Conservation (phyloP, 2,329 filamentous ascomycete genomes). For the Aureobasidium sp. region DNA sequence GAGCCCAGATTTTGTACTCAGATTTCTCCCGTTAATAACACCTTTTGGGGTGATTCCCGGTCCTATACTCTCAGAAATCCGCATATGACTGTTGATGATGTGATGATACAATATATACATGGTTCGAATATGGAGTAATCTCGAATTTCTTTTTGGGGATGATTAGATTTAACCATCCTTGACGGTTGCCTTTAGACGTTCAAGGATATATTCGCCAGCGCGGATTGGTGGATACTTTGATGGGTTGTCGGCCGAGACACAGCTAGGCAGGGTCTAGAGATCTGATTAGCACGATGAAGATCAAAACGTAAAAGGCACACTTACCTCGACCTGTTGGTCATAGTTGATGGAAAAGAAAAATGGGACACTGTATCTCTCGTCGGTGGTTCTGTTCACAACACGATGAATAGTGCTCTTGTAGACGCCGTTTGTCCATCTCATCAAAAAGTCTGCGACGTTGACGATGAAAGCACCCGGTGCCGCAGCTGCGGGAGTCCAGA, state of each 20-base stretch:
- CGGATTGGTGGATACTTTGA: constrained; percentile 9
- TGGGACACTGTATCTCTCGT: constrained; percentile 49
- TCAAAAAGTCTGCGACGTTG: constrained; percentile 39
- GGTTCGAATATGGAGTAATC: not conserved
- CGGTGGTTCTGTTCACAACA: constrained; percentile 47
- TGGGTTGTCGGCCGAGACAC: constrained; percentile 11
- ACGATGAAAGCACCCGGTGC: constrained; percentile 41
- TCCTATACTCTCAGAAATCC: too few species aligned
- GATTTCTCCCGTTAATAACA: too few species aligned
- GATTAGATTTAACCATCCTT: constrained; percentile 5
- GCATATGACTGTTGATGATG: not conserved
- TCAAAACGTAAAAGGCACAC: too few species aligned
- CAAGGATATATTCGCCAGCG: constrained; percentile 14
- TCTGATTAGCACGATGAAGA: too few species aligned
- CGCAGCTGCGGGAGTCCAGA: constrained; percentile 39
- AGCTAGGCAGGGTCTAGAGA: constrained; percentile 8
- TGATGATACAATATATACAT: not conserved
- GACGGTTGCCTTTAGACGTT: constrained; percentile 12
- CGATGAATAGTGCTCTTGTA: constrained; percentile 51
- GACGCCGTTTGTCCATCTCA: constrained; percentile 41
- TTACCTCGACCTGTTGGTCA: constrained; percentile 11
- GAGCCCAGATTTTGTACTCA: too few species aligned
- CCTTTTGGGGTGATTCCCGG: too few species aligned
- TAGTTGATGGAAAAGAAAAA: constrained; percentile 38
- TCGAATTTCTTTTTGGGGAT: not conserved